A percentile compares a stretch with the other conserved stretches of the same genome.
phyloP scores from a whole-genome alignment of 2,329 filamentous ascomycete genomes.

The Ambrosiella beaveri region DNA sequence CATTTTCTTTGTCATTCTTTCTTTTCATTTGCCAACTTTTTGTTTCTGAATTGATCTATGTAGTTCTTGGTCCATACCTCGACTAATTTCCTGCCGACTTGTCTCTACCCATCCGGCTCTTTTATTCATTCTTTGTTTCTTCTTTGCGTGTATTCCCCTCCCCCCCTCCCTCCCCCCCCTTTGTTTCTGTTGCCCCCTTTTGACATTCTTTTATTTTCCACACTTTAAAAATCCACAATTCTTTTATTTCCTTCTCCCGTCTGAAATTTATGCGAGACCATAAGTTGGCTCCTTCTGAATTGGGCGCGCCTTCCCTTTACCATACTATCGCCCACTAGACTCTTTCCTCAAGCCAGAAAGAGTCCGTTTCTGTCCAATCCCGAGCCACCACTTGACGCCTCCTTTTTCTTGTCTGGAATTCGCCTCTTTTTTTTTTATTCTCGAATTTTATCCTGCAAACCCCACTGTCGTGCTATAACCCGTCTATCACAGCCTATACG shows the following conservation, averaged over 20 bases:
- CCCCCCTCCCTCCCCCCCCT: background rate
- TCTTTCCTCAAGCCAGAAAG: background rate
- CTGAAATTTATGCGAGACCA: slow-evolving; percentile 1
- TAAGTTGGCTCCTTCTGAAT: background rate
- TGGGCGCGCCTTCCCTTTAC: slow-evolving; percentile 1
- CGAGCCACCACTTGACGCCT: slow-evolving; percentile 2
- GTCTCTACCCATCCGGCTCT: background rate
- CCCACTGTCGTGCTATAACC: background rate
- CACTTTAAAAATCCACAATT: background rate
- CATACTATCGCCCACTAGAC: slow-evolving; percentile 2
- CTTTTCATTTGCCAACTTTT: too few species aligned
- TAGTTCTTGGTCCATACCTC: background rate
- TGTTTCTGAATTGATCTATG: background rate
- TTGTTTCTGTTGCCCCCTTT: background rate
- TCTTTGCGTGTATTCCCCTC: background rate
- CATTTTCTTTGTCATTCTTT: too few species aligned
- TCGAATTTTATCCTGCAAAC: background rate
- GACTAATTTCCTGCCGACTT: background rate
- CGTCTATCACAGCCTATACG: background rate
- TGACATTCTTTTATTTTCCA: background rate
- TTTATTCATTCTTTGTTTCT: slow-evolving; percentile 1
- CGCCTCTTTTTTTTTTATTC: slow-evolving; percentile 1
- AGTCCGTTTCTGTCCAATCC: background rate
- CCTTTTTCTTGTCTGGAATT: background rate
- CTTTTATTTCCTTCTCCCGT: slow-evolving; percentile 1